Base-by-base conservation (phyloP, 192 early-diverging fungal species). In the Backusella macrospora region DNA sequence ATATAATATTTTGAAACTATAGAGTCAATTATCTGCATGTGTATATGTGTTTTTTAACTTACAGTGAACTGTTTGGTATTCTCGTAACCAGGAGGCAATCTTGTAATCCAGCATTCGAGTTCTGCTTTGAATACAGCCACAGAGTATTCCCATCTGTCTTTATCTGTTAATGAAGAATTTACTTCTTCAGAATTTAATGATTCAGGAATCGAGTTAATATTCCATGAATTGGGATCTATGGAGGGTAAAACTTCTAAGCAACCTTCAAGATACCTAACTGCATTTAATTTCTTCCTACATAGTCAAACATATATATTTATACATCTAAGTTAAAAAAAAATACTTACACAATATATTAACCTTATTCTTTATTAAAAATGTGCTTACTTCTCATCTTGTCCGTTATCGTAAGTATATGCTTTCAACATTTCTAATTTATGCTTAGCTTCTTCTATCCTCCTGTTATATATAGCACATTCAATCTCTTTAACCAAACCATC, bases 381-480 rank as follows among this genome's bases (percentile, higher is more conserved):
- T 1, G 16, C 34, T 10, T 55, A 67, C 43, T 40, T 5, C 38
- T 66, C 48, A 52, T 49, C 37, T 14, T 47, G n/a, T 14, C 14
- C 21, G 14, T 8, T 26, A 6, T 46, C 21, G 7, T 47, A 64
- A 16, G 59, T 13, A 44, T 18, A 38, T 42, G 8, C 9, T 21
- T 6, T 52, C 23, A 62, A 16, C 38, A 3, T n/a, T 2, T 72
- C 43, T 6, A 77, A 23, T 15, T 49, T 68, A 4, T 45, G 15
- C 47, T 47, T 23, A 1, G 76, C 71, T 3, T 48, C 40, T 9
- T 14, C 5, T 7, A 73, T 38, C 2, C 34, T 40, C 10, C 71
- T 38, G 38, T 29, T 23, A 63, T 68, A 77, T 8, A 67, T 55
- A 77, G 73, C 64, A 0, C 46, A 42, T 43, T 77, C 76, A 12